Evolutionary conservation across 345 rosid species (phyloP), one percentile per base, ranked within the genome.

Genomic region (Eucalyptus curtisii): DNA sequence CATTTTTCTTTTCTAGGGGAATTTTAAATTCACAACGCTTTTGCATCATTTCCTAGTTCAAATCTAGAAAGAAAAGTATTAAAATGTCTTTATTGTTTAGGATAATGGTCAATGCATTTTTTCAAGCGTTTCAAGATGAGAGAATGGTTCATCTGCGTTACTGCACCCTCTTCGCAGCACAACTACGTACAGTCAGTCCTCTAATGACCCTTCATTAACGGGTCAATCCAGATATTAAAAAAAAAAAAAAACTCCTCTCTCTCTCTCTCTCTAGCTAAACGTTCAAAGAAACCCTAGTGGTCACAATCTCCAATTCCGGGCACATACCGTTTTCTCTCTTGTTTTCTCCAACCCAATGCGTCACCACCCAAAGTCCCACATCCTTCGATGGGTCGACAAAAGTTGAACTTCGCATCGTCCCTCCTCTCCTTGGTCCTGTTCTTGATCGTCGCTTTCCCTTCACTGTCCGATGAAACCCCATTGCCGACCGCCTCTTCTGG

Each of bases 361-460:
- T 37, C 84, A 76, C 30, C 84, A 11, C 47, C 47, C 84, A 40
- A 40, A 76, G 47, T 24, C 16, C 84, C 84, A 76, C 30, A 76
- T 76, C 84, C 15, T 76, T 22, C 30, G 16, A 40, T 76, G 84
- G 30, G 84, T 76, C 84, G 40, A 40, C 47, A 20, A 22, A 20
- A 40, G 84, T 76, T 76, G 84, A 76, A 76, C 84, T 76, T 76
- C 16, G 44, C 14, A 5, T 76, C 84, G 44, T 76, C 47, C 47
- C 87, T 30, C 85, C 88, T 71, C 66, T 86, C 49, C 42, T 88
- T 64, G 87, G 91, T 24, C 85, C 86, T 13, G 50, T 92, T 52
- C 88, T 55, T 87, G 89, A 87, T 82, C 86, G 44, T 89, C 89
- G 87, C 13, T 84, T 86, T 59, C 88, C n/a, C 84, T 76, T 91